Base-by-base conservation (phyloP, 345 rosid species). In the Gossypium raimondii region DNA sequence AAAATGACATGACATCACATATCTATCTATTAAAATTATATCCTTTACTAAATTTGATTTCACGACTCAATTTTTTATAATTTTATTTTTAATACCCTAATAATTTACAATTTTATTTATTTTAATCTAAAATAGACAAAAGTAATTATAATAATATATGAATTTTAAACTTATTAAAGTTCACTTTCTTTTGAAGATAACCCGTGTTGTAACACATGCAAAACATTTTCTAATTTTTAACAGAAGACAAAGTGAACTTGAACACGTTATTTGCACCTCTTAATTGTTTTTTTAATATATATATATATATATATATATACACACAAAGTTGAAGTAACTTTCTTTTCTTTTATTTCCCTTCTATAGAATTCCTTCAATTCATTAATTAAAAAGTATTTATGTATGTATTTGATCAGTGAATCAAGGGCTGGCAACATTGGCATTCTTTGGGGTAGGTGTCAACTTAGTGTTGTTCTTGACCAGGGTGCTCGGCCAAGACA, bases 361-460 rank as follows among this genome's bases (percentile, higher is more conserved):
- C 14, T 45, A 20, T 14, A 56, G 16, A 51, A 69, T 20, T 60
- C 56, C 11, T n/a, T 9, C 18, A 13, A 29, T 67, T 18, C 11
- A 22, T 57, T 20, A 10, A 34, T 34, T 34, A 34, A 34, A 34
- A 34, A 34, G 41, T 34, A 34, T 34, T 7, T 34, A 34, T 34
- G 41, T 34, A 34, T 34, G 41, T 27, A 29, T 24, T 58, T 53
- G 83, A 85, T 88, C 85, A 94, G 99, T 93, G 83, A 95, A 93
- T 78, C 99, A 95, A 80, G 99, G 96, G 70, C 84, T 95, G 72
- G 98, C 99, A 3, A 95, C 98, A 22, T 82, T 95, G 55, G 98
- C 98, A 22, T 93, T 95, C 84, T 95, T 93, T 51, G 97, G 98
- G 12, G 98, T 95, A 7, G 98, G 96, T 27, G 97, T 93, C 53